phyloP scores from a whole-genome alignment of 805 yeast genomes.

The Candida succiphila region DNA sequence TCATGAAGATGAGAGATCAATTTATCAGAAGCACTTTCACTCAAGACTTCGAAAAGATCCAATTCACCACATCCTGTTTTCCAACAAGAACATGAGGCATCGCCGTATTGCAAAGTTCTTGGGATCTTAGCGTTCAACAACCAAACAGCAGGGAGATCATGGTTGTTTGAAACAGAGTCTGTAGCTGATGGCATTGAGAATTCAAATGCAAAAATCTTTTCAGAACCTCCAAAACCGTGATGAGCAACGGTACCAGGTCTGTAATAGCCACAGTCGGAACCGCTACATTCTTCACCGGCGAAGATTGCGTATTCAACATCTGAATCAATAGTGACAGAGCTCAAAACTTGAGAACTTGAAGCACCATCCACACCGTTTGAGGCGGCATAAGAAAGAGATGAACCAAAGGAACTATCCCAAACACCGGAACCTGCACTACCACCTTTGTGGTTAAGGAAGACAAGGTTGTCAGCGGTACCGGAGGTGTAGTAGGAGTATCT shows the following conservation, averaged over 20 bases:
- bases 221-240: constrained; percentile 83
- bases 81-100: constrained; percentile 89
- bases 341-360: constrained; percentile 54
- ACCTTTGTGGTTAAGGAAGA: constrained; percentile 83
- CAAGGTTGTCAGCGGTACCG: constrained; percentile 60
- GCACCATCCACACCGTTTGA: constrained; percentile 72
- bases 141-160: constrained; percentile 99
- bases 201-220: constrained; percentile 86
- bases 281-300: constrained; percentile 55
- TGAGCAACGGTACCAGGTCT: constrained; percentile 83
- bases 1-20: constrained; percentile 77
- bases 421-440: constrained; percentile 86
- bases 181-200: constrained; percentile 77
- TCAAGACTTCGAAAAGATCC: constrained; percentile 84
- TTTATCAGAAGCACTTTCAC: constrained; percentile 56
- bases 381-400: constrained; percentile 80
- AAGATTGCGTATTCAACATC: constrained; percentile 77
- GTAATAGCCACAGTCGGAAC: constrained; percentile 71
- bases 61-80: constrained; percentile 94
- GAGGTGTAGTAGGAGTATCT: constrained; percentile 61
- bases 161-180: constrained; percentile 42
- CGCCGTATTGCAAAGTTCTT: constrained; percentile 92
- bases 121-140: constrained; percentile 91
- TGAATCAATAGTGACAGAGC: constrained; percentile 59
- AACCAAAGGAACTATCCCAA: constrained; percentile 82